Conservation (phyloP, 768 basidiomycete genomes). For the Phlebiopsis gigantea region DNA sequence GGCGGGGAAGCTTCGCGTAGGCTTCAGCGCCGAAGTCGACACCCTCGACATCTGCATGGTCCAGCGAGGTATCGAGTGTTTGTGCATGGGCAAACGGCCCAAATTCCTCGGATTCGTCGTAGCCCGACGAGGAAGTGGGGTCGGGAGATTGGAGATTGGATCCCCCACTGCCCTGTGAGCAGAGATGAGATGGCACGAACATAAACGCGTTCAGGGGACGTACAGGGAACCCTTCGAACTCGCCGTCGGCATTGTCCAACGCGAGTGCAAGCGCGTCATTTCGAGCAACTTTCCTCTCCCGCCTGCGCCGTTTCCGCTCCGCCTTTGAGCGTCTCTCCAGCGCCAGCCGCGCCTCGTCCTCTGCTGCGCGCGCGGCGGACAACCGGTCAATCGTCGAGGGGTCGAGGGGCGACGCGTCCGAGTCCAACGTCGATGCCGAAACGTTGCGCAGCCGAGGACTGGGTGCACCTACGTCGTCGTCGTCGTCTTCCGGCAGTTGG, state of each 20-base stretch:
- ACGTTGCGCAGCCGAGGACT: constrained; percentile 6
- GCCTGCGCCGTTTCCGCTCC: constrained; percentile 40
- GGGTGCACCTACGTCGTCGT: neutral
- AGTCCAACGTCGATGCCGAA: constrained; percentile 50
- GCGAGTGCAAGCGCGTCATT: constrained; percentile 35
- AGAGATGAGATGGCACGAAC: neutral
- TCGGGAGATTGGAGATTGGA: constrained; percentile 13
- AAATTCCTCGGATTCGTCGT: constrained; percentile 22
- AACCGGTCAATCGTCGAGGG: constrained; percentile 48
- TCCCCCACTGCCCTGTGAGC: constrained; percentile 21
- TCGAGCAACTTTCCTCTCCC: constrained; percentile 41
- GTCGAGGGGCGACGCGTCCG: constrained; percentile 65
- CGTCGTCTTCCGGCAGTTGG: constrained; percentile 53
- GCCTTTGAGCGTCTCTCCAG: constrained; percentile 40
- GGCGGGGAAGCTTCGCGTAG: constrained; percentile 36
- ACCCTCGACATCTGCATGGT: constrained; percentile 42
- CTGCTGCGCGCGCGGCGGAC: constrained; percentile 37
- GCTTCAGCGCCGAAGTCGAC: constrained; percentile 58
- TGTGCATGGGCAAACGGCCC: constrained; percentile 23
- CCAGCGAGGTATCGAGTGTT: constrained; percentile 31
- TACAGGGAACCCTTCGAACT: constrained; percentile 68
- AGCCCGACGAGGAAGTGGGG: constrained; percentile 13
- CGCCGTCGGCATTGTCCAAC: constrained; percentile 28
- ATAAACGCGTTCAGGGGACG: constrained; percentile 21
- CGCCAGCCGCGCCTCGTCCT: constrained; percentile 30